These are phyloP conservation scores for Hyaloperonospora brassicae DNA, from an alignment of 352 stramenopile species.

Conservation along the genomic window DNA sequence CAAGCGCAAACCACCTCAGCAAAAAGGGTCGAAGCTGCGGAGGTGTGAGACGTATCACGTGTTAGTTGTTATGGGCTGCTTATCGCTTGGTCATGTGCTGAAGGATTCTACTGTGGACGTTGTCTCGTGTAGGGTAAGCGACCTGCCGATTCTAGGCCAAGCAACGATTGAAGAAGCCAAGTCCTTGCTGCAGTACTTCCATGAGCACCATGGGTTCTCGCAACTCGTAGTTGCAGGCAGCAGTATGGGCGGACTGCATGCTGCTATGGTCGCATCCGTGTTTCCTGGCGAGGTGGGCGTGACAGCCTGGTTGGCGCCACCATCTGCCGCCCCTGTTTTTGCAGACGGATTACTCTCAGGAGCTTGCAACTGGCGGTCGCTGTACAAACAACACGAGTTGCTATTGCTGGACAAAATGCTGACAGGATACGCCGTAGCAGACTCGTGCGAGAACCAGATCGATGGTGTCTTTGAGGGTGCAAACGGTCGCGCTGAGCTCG, in stretches of 20 bases:
- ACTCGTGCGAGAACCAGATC: slow-evolving; percentile 19
- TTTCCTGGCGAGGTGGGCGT: slow-evolving; percentile 59
- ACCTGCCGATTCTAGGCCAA: slow-evolving; percentile 65
- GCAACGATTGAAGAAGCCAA: slow-evolving; percentile 81
- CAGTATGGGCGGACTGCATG: slow-evolving; percentile 73
- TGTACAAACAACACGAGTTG: slow-evolving; percentile 64
- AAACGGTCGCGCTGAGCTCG: slow-evolving; percentile 1
- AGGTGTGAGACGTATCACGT: slow-evolving; percentile 22
- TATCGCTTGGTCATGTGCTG: background rate
- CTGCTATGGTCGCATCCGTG: slow-evolving; percentile 66
- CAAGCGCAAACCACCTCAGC: slow-evolving; percentile 45
- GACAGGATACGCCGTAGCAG: slow-evolving; percentile 23
- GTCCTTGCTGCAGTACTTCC: slow-evolving; percentile 60
- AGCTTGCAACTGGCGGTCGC: slow-evolving; percentile 69
- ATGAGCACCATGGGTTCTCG: slow-evolving; percentile 38
- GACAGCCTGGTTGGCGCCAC: slow-evolving; percentile 62
- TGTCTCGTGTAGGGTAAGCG: slow-evolving; percentile 37
- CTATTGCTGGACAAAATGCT: slow-evolving; percentile 68
- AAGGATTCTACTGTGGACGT: background rate
- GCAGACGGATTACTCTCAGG: slow-evolving; percentile 61
- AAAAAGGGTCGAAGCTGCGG: slow-evolving; percentile 70
- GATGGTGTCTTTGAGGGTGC: background rate
- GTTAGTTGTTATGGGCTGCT: background rate
- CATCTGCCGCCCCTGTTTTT: slow-evolving; percentile 63
- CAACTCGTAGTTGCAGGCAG: slow-evolving; percentile 61